Base-by-base conservation (phyloP, 1,139 yeast species). In the Lodderomyces theae region DNA sequence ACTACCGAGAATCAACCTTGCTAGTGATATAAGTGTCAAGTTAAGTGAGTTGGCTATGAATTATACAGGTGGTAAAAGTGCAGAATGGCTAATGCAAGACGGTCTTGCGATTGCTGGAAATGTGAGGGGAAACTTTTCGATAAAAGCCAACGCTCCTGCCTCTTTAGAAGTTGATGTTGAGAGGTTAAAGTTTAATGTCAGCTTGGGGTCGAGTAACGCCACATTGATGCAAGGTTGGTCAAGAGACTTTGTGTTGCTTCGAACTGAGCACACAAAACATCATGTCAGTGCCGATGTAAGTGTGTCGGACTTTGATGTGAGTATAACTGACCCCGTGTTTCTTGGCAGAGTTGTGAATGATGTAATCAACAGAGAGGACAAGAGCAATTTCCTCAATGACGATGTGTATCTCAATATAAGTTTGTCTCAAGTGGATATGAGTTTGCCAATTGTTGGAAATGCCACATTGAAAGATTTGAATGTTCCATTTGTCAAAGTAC, bases 381-480 rank as follows among this genome's bases (percentile, higher is more conserved):
- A 28, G 15, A 16, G 23, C n/a, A n/a, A n/a, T 3, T 15, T 13
- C 4, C 29, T 30, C 2, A 17, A 37, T 33, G 41, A 37, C 16
- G 39, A 34, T 8, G 34, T 54, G n/a, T 42, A 22, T 32, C 25
- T 50, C 7, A 57, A 55, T 34, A 12, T 55, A 32, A 49, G 48
- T 12, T 32, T 58, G 5, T 42, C 49, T 12, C 60, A 60, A 40
- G 35, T 57, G 6, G 43, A 43, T 23, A 23, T 64, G 3, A 48
- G 44, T 9, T 54, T 63, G 3, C 58, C 63, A 1, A 42, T 64
- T 15, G 37, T 54, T 15, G 45, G 51, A 11, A 42, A 49, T n/a
- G 39, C 57, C 2, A 50, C 50, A 16, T 36, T 61, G 5, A 48
- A 48, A 15, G 42, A 53, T n/a, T 42, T 62, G 10, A 49, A 46